Conservation (phyloP, 345 rosid species). For the Nephelium lappaceum region DNA sequence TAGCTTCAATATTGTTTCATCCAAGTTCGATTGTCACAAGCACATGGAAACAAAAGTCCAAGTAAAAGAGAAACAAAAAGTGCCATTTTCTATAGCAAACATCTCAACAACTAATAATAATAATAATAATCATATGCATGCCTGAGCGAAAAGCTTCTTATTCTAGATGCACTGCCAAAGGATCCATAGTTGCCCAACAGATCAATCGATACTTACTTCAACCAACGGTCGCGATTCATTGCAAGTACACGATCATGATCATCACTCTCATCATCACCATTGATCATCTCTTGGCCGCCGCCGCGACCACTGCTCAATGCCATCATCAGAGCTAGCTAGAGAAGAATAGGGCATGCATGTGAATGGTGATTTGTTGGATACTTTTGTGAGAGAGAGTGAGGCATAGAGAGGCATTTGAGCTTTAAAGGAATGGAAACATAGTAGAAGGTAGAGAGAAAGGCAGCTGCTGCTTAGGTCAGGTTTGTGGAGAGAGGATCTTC, state of each 20-base stretch:
- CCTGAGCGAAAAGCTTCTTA: conserved; percentile 14
- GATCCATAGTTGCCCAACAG: conserved; percentile 47
- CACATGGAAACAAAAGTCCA: background rate
- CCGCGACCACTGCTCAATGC: background rate
- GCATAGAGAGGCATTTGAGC: conserved; percentile 7
- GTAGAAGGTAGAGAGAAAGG: background rate
- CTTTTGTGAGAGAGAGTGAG: conserved; percentile 17
- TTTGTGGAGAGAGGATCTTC: conserved; percentile 38
- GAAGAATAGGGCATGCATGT: background rate
- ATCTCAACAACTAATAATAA: background rate
- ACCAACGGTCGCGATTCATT: background rate
- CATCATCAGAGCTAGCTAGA: conserved; percentile 11
- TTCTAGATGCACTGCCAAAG: conserved; percentile 35
- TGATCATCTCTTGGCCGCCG: conserved; percentile 1
- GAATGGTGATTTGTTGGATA: background rate
- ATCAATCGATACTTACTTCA: conserved; percentile 7
- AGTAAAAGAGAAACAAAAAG: background rate
- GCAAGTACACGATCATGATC: background rate
- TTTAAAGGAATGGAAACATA: conserved; percentile 12
- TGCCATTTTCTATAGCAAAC: background rate
- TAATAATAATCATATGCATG: background rate
- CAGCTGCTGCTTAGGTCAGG: background rate
- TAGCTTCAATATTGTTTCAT: conserved; percentile 13
- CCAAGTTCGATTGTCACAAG: background rate
- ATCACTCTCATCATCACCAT: conserved; percentile 21